Evolutionary conservation across 177 flowering plant genomes (phyloP).

Genomic region (Vitis hybrid): DNA sequence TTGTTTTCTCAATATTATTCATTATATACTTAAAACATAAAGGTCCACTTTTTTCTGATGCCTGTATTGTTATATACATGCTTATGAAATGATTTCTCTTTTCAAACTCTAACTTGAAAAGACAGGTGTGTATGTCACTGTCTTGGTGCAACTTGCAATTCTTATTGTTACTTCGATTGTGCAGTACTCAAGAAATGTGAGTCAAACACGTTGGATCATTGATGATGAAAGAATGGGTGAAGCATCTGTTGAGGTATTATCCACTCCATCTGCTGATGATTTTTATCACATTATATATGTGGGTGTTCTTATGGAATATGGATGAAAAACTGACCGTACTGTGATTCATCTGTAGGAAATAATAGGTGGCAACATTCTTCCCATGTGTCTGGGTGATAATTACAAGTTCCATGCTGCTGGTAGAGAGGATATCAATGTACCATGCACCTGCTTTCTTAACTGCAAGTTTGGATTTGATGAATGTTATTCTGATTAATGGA

Average conservation of each 20-base stretch:
- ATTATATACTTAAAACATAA: too few species aligned
- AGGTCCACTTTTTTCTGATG: background rate
- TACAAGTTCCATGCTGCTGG: conserved; percentile 99
- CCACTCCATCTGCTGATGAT: background rate
- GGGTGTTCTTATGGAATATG: background rate
- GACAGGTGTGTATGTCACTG: background rate
- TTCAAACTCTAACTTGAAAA: background rate
- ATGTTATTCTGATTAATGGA: conserved; percentile 18
- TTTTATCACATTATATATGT: background rate
- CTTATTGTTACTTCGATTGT: conserved; percentile 7
- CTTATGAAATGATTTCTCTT: too few species aligned
- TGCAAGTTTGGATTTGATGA: conserved; percentile 7
- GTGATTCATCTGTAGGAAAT: conserved; percentile 58
- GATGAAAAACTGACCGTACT: conserved; percentile 10
- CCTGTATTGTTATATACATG: background rate
- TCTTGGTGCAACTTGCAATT: background rate
- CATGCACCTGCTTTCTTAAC: conserved; percentile 13
- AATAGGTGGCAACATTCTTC: conserved; percentile 66
- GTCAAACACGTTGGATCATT: conserved; percentile 92
- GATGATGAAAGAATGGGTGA: conserved; percentile 99
- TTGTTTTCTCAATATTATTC: too few species aligned
- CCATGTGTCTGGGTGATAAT: conserved; percentile 62
- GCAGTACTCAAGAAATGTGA: conserved; percentile 96
- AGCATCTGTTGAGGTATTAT: conserved; percentile 88
- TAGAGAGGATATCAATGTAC: conserved; percentile 99